Evolutionary conservation across 140 eudicot genomes (phyloP), one percentile per base, ranked within the genome.

Genomic region (Erigeron philadelphicus): DNA sequence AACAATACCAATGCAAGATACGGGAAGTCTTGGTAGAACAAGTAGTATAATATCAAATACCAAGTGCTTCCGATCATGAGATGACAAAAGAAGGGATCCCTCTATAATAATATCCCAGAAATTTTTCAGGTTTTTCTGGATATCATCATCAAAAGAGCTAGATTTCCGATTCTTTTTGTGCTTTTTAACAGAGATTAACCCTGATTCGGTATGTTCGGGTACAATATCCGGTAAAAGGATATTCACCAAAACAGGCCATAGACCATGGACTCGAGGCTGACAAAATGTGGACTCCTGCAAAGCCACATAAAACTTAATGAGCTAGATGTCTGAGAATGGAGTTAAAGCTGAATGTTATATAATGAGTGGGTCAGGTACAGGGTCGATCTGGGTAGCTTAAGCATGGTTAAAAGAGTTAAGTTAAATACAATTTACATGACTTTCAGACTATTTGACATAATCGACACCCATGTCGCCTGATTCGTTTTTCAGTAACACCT

Each of bases 11-110:
- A 89, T 68, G 74, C 88, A 87, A 12, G 88, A 80, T 23, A 87
- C 85, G 11, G 99, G 97, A 9, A 93, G 83, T 81, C 83, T 93
- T 42, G 94, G 96, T 16, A 93, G 87, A 62, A 87, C 84, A 53
- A 93, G 90, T 77, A 89, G 90, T 60, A 89, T 44, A 25, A 87
- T 70, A 76, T 87, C 95, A 79, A 86, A 81, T 49, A 82, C 98
- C 78, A 93, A 78, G 86, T 86, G 96, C 77, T 93, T 93, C 50
- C 98, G 96, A 70, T 93, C 99, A 73, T 94, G 99, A 45, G 99
- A 94, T 23, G 97, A 89, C 9, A 68, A 49, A 18, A 94, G 81
- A 66, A 94, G 90, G 40, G 94, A 85, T 45, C 86, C 95, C 75
- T 89, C 97, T 19, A 94, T 80, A 18, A 85, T 66, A 61, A 78